Evolutionary conservation across 2,329 filamentous ascomycete species (phyloP).

Genomic region (Phyllosticta capitalensis): DNA sequence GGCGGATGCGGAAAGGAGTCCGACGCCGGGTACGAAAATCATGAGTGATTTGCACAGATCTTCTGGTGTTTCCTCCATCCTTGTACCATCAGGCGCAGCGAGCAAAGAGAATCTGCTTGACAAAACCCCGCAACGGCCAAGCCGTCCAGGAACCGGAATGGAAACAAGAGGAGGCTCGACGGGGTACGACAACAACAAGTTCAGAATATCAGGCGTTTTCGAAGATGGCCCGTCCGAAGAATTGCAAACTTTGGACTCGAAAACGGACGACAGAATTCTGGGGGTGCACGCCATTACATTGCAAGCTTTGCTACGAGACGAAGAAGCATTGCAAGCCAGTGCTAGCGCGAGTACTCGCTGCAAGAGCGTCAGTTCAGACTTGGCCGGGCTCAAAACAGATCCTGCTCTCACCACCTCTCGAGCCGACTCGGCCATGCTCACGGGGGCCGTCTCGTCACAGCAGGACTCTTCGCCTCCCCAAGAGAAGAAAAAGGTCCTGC

Average conservation of each 20-base stretch:
- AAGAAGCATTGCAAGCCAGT: slow-evolving; percentile 4
- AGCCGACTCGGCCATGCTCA: not conserved
- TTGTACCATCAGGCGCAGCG: not conserved
- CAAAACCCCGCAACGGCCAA: not conserved
- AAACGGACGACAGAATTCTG: slow-evolving; percentile 9
- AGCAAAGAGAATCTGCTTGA: not conserved
- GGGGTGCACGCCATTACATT: slow-evolving; percentile 13
- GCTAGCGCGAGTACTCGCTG: not conserved
- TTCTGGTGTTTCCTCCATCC: not conserved
- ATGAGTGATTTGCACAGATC: not conserved
- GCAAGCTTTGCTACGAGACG: slow-evolving; percentile 10
- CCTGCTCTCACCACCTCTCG: not conserved
- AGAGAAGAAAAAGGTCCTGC: slow-evolving; percentile 1
- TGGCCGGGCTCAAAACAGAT: not conserved
- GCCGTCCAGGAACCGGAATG: not conserved
- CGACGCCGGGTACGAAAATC: not conserved
- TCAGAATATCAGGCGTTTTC: not conserved
- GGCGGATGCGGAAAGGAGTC: not conserved
- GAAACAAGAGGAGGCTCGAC: not conserved
- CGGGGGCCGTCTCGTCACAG: not conserved
- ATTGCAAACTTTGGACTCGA: not conserved
- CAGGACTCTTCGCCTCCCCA: not conserved
- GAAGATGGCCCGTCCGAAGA: not conserved
- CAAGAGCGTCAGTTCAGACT: not conserved
- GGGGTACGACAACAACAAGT: not conserved